Base-by-base conservation (phyloP, 2,329 filamentous ascomycete species). In the Paraphoma chrysanthemicola region DNA sequence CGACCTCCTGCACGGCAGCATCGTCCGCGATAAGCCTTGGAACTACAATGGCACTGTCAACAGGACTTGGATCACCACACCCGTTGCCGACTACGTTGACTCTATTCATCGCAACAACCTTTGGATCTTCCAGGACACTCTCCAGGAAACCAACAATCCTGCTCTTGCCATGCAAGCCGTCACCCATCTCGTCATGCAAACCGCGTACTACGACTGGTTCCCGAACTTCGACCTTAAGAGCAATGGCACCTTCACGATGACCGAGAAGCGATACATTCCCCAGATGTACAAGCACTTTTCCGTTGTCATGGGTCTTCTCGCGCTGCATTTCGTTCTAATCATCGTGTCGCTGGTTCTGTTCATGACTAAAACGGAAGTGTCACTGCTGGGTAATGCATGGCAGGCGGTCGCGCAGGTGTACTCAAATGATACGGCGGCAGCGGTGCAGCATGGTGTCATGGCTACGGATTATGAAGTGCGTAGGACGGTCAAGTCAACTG, bases 111-210 rank as follows among this genome's bases (percentile, higher is more conserved):
- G 51, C 8, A 49, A 42, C 23, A 46, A 48, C 29, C 36, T 51
- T 4, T 38, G 41, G 30, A n/a, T 58, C 28, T 46, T 54, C 29
- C 55, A 58, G 28, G 47, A 58, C 30, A 53, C 53, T 42, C 31
- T 54, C 28, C 16, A 28, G 5, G 18, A 12, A 4, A 54, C 44
- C 2, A 28, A n/a, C 14, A 49, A 58, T 23, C 47, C 48, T 3
- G 56, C 51, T 1, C 36, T 43, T 4, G 48, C 52, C 1, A 6
- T 59, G 10, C 56, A 54, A 14, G 56, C 51, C 11, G 30, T 54
- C 4, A 38, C 41, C 43, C 29, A 39, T 23, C 41, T 44, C 12
- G 6, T 54, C 43, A 44, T 43, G 39, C 51, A 58, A 38, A 48
- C 16, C n/a, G 49, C 51, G 6, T 53, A 56, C 41, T 53, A 59